These are phyloP conservation scores for Leucoagaricus sp. DNA, from an alignment of 1,284 basidiomycete species.

Conservation along the genomic window DNA sequence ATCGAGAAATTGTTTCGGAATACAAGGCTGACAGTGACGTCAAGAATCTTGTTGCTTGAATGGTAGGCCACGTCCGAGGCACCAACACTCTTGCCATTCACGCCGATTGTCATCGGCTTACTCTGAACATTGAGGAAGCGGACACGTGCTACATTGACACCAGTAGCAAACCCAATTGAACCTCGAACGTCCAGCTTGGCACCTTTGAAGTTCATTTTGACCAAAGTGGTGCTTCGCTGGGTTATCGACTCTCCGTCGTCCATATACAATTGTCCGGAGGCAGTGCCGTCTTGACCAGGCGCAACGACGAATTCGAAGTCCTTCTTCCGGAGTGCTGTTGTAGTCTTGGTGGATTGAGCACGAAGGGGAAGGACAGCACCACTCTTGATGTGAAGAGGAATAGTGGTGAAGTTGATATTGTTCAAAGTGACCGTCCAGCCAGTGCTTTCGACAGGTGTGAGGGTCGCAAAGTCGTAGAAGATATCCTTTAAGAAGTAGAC, in stretches of 20 bases:
- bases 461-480: conserved; percentile 65
- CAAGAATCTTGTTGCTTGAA: conserved; percentile 38
- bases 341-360: conserved; percentile 4
- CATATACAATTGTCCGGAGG: conserved; percentile 55
- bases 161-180: conserved; percentile 46
- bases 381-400: conserved; percentile 63
- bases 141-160: conserved; percentile 46
- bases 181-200: conserved; percentile 49
- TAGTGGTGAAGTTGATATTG: conserved; percentile 55
- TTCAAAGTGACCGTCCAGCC: conserved; percentile 48
- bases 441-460: conserved; percentile 46
- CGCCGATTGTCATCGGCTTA: conserved; percentile 33
- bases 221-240: conserved; percentile 42
- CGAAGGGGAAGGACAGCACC: conserved; percentile 63
- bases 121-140: conserved; percentile 43
- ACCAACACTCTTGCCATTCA: conserved; percentile 35
- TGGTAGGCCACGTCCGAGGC: conserved; percentile 33
- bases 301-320: conserved; percentile 68
- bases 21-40: conserved; percentile 36
- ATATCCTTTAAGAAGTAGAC: conserved; percentile 64
- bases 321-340: conserved; percentile 48
- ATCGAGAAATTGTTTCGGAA: conserved; percentile 8
- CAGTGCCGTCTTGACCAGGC: conserved; percentile 47
- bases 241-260: conserved; percentile 64
- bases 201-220: conserved; percentile 45